Conservation (phyloP, 176 grass and related monocot genomes). For the Canna indica region DNA sequence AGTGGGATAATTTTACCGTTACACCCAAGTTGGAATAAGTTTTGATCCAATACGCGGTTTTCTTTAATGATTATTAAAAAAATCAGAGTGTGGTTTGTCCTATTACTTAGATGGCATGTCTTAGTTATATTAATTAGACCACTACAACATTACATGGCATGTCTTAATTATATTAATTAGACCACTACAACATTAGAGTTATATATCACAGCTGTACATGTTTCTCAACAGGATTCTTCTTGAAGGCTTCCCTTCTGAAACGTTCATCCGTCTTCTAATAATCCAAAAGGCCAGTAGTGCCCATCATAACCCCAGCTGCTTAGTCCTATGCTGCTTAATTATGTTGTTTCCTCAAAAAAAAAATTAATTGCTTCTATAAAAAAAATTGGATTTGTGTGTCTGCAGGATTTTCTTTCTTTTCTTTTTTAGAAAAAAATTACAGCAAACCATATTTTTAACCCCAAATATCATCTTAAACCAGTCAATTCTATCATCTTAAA, state of each 20-base stretch:
- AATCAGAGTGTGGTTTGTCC: neutral
- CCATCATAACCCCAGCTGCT: neutral
- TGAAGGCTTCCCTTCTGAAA: neutral
- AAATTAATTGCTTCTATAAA: neutral
- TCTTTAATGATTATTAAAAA: neutral
- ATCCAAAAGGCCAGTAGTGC: neutral
- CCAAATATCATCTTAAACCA: too few relatives aligned
- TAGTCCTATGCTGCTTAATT: neutral
- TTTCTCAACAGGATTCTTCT: neutral
- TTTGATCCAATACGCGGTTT: too few relatives aligned
- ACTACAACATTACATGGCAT: too few relatives aligned
- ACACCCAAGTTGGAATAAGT: too few relatives aligned
- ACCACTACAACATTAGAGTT: neutral
- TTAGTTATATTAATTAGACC: too few relatives aligned
- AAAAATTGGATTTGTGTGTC: neutral
- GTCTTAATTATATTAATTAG: too few relatives aligned
- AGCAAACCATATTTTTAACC: neutral
- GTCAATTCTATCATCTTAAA: too few relatives aligned
- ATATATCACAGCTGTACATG: neutral
- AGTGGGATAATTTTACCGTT: too few relatives aligned
- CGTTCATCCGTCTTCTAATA: neutral
- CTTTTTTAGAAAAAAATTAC: neutral
- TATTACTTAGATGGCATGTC: too few relatives aligned
- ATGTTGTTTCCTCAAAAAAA: neutral
- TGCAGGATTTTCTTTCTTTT: neutral